A percentile compares a stretch with the other conserved stretches of the same genome.
These are phyloP conservation scores for Rugosomyces carneus DNA, from an alignment of 1,284 basidiomycete genomes.

Conservation along the genomic window DNA sequence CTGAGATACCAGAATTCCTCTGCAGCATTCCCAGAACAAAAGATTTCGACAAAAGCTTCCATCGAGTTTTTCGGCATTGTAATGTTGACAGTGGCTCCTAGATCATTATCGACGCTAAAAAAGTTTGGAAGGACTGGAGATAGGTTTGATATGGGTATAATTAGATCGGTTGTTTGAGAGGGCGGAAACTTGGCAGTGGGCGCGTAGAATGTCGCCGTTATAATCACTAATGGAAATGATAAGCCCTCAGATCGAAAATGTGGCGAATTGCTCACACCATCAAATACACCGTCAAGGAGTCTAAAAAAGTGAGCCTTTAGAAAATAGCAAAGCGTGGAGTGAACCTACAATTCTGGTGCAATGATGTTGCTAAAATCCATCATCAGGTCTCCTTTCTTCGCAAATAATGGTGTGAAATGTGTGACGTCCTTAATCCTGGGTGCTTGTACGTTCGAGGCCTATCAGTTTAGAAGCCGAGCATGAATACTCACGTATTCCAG, in stretches of 20 bases:
- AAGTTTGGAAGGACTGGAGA: constrained; percentile 27
- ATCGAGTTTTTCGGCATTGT: constrained; percentile 29
- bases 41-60: constrained; percentile 35
- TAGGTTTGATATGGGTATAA: constrained; percentile 32
- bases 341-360: constrained; percentile 27
- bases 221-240: constrained; percentile 22
- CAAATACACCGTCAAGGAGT: constrained; percentile 24
- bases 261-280: constrained; percentile 14
- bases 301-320: constrained; percentile 11
- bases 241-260: neutral
- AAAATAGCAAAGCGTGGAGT: neutral
- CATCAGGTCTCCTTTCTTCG: constrained; percentile 30
- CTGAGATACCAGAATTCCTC: constrained; percentile 45
- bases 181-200: constrained; percentile 25
- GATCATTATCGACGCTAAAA: constrained; percentile 31
- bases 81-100: constrained; percentile 27
- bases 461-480: no score
- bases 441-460: no score
- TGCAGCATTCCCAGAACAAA: constrained; percentile 35
- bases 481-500: constrained; percentile 28
- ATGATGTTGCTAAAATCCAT: constrained; percentile 40
- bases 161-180: constrained; percentile 28
- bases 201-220: constrained; percentile 35
- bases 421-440: constrained; percentile 37
- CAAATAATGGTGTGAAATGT: constrained; percentile 33